A percentile compares a stretch with the other conserved stretches of the same genome.
These are phyloP conservation scores for Malus asiatica DNA, from an alignment of 306 rosid genomes.

Conservation along the genomic window DNA sequence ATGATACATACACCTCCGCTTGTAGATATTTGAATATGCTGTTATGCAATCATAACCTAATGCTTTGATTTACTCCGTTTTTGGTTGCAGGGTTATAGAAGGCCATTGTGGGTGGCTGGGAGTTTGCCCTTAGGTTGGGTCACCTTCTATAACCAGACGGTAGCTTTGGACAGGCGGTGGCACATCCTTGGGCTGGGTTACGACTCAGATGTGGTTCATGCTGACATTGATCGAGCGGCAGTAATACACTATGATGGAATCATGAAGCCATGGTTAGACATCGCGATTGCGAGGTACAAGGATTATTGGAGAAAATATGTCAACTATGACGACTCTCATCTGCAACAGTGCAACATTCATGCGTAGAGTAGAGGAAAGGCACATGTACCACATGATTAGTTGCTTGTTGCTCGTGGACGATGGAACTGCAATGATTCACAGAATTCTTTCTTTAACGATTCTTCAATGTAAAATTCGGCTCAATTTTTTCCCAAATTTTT, in stretches of 20 bases:
- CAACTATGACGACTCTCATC: slow-evolving; percentile 47
- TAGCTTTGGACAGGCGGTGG: slow-evolving; percentile 72
- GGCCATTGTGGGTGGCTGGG: slow-evolving; percentile 65
- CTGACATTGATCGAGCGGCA: slow-evolving; percentile 59
- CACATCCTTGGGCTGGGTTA: slow-evolving; percentile 80
- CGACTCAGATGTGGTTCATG: slow-evolving; percentile 30
- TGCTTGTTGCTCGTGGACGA: neutral
- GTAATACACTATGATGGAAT: slow-evolving; percentile 87
- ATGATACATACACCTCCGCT: neutral
- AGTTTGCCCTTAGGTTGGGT: slow-evolving; percentile 89
- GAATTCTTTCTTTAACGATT: slow-evolving; percentile 44
- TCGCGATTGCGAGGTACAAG: slow-evolving; percentile 61
- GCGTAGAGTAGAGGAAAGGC: slow-evolving; percentile 8
- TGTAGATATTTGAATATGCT: neutral
- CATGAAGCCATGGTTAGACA: slow-evolving; percentile 93
- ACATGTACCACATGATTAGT: neutral
- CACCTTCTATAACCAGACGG: slow-evolving; percentile 66
- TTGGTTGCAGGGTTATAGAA: slow-evolving; percentile 55
- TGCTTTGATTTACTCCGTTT: slow-evolving; percentile 13
- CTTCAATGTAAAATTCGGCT: slow-evolving; percentile 51
- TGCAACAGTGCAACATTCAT: slow-evolving; percentile 87
- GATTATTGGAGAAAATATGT: slow-evolving; percentile 65
- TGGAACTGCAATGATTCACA: slow-evolving; percentile 19
- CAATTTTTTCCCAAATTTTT: slow-evolving; percentile 20
- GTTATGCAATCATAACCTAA: neutral